Conservation (phyloP, 306 rosid species). For the Dalbergia cochinchinensis region DNA sequence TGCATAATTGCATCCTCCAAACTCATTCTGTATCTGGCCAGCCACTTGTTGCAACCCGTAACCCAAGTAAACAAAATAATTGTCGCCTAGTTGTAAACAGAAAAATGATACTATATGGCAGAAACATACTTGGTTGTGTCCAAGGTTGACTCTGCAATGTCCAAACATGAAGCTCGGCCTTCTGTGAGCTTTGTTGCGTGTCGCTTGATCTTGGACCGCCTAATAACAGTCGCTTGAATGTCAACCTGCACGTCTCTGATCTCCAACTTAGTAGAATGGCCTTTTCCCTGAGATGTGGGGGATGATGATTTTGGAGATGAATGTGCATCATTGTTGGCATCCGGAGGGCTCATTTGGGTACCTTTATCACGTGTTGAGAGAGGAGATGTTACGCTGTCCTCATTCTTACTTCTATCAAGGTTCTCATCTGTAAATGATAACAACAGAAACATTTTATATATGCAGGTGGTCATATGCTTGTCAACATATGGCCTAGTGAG, state of each 20-base stretch:
- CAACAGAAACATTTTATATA: constrained; percentile 13
- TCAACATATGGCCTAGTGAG: neutral
- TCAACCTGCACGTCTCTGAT: constrained; percentile 89
- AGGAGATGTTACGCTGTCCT: constrained; percentile 44
- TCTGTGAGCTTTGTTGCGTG: constrained; percentile 46
- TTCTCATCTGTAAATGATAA: constrained; percentile 59
- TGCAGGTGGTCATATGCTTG: constrained; percentile 19
- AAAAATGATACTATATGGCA: constrained; percentile 16
- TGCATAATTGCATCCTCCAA: constrained; percentile 10
- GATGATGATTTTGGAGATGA: constrained; percentile 51
- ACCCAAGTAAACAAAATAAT: neutral
- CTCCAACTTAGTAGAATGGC: constrained; percentile 53
- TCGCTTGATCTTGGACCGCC: constrained; percentile 60
- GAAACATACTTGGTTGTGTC: constrained; percentile 67
- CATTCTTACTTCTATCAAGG: constrained; percentile 48
- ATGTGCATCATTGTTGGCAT: constrained; percentile 48
- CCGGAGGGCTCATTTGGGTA: constrained; percentile 75
- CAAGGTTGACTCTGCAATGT: constrained; percentile 63
- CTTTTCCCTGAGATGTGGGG: constrained; percentile 47
- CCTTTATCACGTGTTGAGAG: constrained; percentile 66
- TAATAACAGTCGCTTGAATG: constrained; percentile 57
- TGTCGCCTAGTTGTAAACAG: neutral
- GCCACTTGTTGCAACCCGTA: constrained; percentile 2
- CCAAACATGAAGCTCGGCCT: constrained; percentile 55
- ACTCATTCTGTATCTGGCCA: neutral